Evolutionary conservation across 2,329 filamentous ascomycete species (phyloP).

Genomic region (Aureobasidium sp.): DNA sequence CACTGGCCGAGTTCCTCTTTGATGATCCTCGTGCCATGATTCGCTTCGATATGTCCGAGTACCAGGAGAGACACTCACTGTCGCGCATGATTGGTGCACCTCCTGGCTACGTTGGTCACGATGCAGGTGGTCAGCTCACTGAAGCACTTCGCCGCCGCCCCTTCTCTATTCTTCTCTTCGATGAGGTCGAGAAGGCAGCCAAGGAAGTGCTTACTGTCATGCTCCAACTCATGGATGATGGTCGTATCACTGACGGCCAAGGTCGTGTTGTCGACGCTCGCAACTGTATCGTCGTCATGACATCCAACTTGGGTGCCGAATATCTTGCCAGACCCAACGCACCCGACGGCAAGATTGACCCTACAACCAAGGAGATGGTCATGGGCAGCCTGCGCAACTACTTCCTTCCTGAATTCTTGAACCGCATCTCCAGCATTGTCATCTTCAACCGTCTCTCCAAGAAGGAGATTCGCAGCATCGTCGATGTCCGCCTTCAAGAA

Average conservation of each 20-base stretch:
- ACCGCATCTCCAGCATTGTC: slow-evolving; percentile 91
- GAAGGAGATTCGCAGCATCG: slow-evolving; percentile 87
- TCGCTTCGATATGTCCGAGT: slow-evolving; percentile 98
- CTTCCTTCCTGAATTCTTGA: slow-evolving; percentile 97
- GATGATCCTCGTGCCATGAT: slow-evolving; percentile 98
- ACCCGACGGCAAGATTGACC: slow-evolving; percentile 78
- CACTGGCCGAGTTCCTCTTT: slow-evolving; percentile 94
- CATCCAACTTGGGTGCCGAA: slow-evolving; percentile 92
- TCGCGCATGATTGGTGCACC: slow-evolving; percentile 97
- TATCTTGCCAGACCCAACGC: slow-evolving; percentile 74
- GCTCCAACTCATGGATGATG: slow-evolving; percentile 98
- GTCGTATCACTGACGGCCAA: slow-evolving; percentile 96
- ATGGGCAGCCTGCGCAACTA: slow-evolving; percentile 88
- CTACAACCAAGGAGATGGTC: slow-evolving; percentile 77
- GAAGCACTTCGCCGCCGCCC: slow-evolving; percentile 89
- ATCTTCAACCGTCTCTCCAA: slow-evolving; percentile 97
- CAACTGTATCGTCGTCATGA: slow-evolving; percentile 99
- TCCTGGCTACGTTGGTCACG: slow-evolving; percentile 93
- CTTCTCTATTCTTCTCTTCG: slow-evolving; percentile 96
- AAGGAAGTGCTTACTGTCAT: slow-evolving; percentile 96
- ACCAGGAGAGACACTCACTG: slow-evolving; percentile 92
- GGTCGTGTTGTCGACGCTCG: slow-evolving; percentile 88
- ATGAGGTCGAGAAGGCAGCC: slow-evolving; percentile 96
- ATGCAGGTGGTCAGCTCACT: slow-evolving; percentile 90
- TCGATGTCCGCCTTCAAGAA: slow-evolving; percentile 79